Base-by-base conservation (phyloP, 1,284 basidiomycete genomes). In the Tylopilus sp. region DNA sequence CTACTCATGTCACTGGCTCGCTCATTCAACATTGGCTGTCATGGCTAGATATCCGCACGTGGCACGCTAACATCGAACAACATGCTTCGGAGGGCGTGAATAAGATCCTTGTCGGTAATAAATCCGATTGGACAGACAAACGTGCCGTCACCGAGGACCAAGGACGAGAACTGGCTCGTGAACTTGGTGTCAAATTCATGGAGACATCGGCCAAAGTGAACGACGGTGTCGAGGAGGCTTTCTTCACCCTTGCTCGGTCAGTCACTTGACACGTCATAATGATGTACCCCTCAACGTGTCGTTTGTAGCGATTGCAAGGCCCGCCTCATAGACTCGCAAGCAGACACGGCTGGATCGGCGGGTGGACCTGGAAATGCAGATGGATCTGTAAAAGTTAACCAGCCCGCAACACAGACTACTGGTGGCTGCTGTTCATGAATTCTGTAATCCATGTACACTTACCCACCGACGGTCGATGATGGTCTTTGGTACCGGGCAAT, bases 61-160 rank as follows among this genome's bases (percentile, higher is more conserved):
- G 98, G 98, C 95, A 99, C 82, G 84, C 94, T 54, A 99, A 99
- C 81, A 97, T 99, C 71, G 97, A 99, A 82, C 97, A 99, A 81
- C 97, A 99, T 79, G 98, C 98, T 33, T 98, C 96, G 7, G 95
- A 99, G 74, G 97, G 96, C 47, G 98, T 99, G 67, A 98, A 98
- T 89, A 99, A 99, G 90, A 96, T 99, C 69, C 91, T 99, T 63
- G 95, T 99, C 69, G 98, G 98, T 60, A 99, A 99, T 87, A 99
- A 99, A 84, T 98, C 94, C 66, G 98, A 99, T 81, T 98, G 97
- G 96, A 91, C 92, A 63, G 97, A 99, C 82, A 99, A 99, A 86
- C 92, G 95, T 72, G 94, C 91, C 29, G 94, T 99, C 62, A 92
- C 95, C 3, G 91, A 92, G 76, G 92, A 95, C 74, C 93, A 95